Percentiles rank a stretch among this genome's conserved stretches.
Conservation (phyloP, 2,329 filamentous ascomycete species). For the Neonectria faginata region DNA sequence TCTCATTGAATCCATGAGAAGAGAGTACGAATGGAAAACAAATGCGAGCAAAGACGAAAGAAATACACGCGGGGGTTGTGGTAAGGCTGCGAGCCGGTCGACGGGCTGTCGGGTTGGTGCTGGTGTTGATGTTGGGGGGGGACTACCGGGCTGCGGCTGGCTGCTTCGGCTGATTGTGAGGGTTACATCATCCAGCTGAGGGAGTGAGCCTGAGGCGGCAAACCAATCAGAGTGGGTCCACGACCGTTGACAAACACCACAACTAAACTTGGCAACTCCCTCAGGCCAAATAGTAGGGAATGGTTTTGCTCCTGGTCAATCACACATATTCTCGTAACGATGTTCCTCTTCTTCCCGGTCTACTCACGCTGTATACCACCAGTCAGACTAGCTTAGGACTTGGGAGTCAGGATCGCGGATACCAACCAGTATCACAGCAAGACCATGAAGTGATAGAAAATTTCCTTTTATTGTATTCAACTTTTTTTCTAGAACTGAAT, state of each 20-base stretch:
- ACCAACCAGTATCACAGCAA: not conserved
- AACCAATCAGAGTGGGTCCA: slow-evolving; percentile 2
- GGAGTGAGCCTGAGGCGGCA: not conserved
- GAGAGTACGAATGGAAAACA: not conserved
- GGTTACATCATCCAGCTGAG: slow-evolving; percentile 8
- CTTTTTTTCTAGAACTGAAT: not conserved
- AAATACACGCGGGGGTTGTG: not conserved
- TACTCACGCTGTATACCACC: not conserved
- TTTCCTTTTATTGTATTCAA: not conserved
- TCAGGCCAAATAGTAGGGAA: not conserved
- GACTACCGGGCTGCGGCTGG: not conserved
- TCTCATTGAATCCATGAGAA: slow-evolving; percentile 18
- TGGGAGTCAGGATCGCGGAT: not conserved
- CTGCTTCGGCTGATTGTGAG: slow-evolving; percentile 2
- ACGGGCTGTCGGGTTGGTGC: slow-evolving; percentile 1
- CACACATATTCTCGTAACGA: not conserved
- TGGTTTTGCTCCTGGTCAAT: not conserved
- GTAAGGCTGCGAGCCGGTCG: not conserved
- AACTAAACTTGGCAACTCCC: not conserved
- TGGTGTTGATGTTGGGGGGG: slow-evolving; percentile 5
- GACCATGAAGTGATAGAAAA: not conserved
- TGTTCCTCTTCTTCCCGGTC: not conserved
- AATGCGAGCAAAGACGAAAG: not conserved
- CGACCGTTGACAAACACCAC: not conserved
- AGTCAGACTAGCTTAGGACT: not conserved